phyloP scores from a whole-genome alignment of 2,329 filamentous ascomycete genomes.

The Colletotrichum karsti region DNA sequence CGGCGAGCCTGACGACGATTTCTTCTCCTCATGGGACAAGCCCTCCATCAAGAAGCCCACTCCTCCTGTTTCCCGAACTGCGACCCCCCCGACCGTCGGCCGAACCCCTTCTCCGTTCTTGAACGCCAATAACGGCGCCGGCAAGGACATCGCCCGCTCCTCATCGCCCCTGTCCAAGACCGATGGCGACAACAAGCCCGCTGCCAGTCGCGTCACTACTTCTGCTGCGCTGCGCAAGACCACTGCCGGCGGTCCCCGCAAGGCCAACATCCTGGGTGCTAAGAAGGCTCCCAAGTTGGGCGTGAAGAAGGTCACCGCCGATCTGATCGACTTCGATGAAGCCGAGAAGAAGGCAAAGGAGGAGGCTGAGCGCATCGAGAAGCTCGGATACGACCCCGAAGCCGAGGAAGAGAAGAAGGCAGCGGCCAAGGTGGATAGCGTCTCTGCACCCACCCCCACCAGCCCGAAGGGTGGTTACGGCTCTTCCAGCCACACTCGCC shows the following conservation, averaged over 20 bases:
- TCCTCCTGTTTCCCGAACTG: slow-evolving; percentile 89
- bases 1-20: slow-evolving; percentile 86
- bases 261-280: slow-evolving; percentile 84
- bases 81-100: slow-evolving; percentile 82
- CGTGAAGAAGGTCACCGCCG: slow-evolving; percentile 86
- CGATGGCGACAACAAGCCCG: slow-evolving; percentile 61
- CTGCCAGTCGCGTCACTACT: slow-evolving; percentile 77
- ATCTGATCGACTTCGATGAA: slow-evolving; percentile 94
- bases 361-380: slow-evolving; percentile 94
- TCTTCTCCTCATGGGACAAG: slow-evolving; percentile 99
- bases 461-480: slow-evolving; percentile 73
- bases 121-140: slow-evolving; percentile 75
- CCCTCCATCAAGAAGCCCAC: slow-evolving; percentile 96
- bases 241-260: slow-evolving; percentile 72
- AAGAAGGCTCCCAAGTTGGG: slow-evolving; percentile 89
- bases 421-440: slow-evolving; percentile 60
- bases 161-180: slow-evolving; percentile 81
- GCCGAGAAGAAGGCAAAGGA: slow-evolving; percentile 97
- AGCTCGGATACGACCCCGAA: slow-evolving; percentile 93
- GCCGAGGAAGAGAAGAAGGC: slow-evolving; percentile 71
- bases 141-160: slow-evolving; percentile 77
- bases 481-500: slow-evolving; percentile 62
- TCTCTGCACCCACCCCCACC: slow-evolving; percentile 78
- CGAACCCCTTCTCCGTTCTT: slow-evolving; percentile 92
- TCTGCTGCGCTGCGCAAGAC: slow-evolving; percentile 87